Evolutionary conservation across 805 yeast species (phyloP).

Genomic region (Vanderwaltozyma verrucispora): DNA sequence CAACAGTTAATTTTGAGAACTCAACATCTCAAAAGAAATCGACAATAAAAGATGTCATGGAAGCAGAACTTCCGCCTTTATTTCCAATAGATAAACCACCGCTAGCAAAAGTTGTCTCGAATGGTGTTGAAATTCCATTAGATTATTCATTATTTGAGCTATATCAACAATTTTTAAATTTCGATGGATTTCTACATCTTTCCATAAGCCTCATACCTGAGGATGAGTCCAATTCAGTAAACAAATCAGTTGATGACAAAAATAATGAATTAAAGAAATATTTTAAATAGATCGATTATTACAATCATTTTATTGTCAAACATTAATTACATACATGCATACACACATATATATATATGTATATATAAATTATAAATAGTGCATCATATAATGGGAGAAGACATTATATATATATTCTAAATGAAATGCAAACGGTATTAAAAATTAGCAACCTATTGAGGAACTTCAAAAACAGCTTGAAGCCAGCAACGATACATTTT

Average conservation of each 20-base stretch:
- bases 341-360: too few species aligned
- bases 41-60: conserved; percentile 34
- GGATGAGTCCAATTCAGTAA: too few species aligned
- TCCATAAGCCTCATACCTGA: not conserved
- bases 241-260: too few species aligned
- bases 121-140: conserved; percentile 45
- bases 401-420: too few species aligned
- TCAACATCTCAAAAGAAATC: conserved; percentile 1
- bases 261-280: not conserved
- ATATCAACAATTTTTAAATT: conserved; percentile 35
- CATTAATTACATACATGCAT: not conserved
- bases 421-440: too few species aligned
- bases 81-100: conserved; percentile 33
- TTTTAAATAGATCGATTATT: too few species aligned
- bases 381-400: too few species aligned
- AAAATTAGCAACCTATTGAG: too few species aligned
- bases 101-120: conserved; percentile 35
- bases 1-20: conserved; percentile 12
- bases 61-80: conserved; percentile 34
- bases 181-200: conserved; percentile 58
- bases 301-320: too few species aligned
- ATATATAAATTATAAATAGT: not conserved
- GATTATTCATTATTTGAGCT: conserved; percentile 37
- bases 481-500: conserved; percentile 97
- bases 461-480: conserved; percentile 72